Evolutionary conservation across 176 grass and related monocot species (phyloP).

Genomic region (Echinochloa phyllopogon): DNA sequence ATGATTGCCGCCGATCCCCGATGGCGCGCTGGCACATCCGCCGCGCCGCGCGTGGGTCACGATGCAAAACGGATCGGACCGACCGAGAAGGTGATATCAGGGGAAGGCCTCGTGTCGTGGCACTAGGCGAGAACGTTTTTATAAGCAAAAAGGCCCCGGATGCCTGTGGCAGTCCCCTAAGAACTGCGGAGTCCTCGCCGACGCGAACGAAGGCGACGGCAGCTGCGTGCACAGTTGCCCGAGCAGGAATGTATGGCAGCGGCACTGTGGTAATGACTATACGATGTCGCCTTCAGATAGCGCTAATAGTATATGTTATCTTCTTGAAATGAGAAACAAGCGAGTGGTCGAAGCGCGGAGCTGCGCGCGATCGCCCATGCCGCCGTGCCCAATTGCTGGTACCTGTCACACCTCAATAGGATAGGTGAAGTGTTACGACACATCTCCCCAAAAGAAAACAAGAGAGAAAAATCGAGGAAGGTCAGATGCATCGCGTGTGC

Average conservation of each 20-base stretch:
- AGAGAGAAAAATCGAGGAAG: neutral
- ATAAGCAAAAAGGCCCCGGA: neutral
- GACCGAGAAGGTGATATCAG: neutral
- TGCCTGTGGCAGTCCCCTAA: neutral
- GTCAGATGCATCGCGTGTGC: neutral
- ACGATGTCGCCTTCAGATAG: constrained; percentile 19
- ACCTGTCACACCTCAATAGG: neutral
- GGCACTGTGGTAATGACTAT: neutral
- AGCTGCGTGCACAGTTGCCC: neutral
- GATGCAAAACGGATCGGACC: neutral
- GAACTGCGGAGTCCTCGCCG: neutral
- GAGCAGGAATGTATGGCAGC: constrained; percentile 11
- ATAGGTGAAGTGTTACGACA: neutral
- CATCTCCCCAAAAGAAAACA: no score
- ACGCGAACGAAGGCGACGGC: neutral
- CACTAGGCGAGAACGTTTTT: neutral
- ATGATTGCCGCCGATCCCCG: neutral
- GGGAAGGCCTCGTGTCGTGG: neutral
- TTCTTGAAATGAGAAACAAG: neutral
- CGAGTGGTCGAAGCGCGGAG: neutral
- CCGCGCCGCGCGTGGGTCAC: neutral
- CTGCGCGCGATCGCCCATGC: neutral
- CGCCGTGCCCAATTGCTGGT: neutral
- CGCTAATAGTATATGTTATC: constrained; percentile 11
- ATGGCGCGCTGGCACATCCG: neutral